Base-by-base conservation (phyloP, 164 flowering plant genomes). In the Macadamia integrifolia region DNA sequence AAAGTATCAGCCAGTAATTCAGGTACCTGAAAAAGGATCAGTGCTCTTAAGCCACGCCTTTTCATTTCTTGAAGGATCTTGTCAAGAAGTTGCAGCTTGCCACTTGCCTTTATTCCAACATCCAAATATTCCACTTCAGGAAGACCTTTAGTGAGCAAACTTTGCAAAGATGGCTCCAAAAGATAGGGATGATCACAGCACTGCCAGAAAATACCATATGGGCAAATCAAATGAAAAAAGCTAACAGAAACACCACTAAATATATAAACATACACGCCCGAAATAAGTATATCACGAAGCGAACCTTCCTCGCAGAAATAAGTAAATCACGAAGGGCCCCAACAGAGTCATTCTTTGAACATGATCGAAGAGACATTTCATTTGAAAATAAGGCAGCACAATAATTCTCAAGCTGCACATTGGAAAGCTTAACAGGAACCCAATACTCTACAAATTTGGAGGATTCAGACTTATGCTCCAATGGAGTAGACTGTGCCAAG, bases 121-220 rank as follows among this genome's bases (percentile, higher is more conserved):
- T 88, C 86, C 80, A 92, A 72, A 66, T 72, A 62, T 63, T 86
- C 86, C 61, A 42, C 56, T 30, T n/a, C 76, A 52, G 79, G 62
- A 71, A 75, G 80, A 50, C 64, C 83, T 67, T 84, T 76, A 11
- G 78, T 77, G 13, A 89, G 78, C 57, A 61, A 69, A 12, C 30
- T 6, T 74, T 81, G 91, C 52, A 91, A 68, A 31, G 80, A 77
- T 2, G 60, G 53, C 75, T 90, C 88, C 71, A 83, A 75, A 64
- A 86, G 71, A 74, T 88, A 95, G 1, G 99, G 99, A 82, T 92
- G 98, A 72, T 90, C 86, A 72, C 98, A 92, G 61, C 89, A 84
- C 99, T 95, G 84, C 69, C 66, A 84, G 71, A 11, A 68, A 58
- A 70, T 11, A 58, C 64, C 14, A 49, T 55, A 62, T 65, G 29